These are phyloP conservation scores for Megacollybia marginata DNA, from an alignment of 768 basidiomycete genomes.

Conservation along the genomic window DNA sequence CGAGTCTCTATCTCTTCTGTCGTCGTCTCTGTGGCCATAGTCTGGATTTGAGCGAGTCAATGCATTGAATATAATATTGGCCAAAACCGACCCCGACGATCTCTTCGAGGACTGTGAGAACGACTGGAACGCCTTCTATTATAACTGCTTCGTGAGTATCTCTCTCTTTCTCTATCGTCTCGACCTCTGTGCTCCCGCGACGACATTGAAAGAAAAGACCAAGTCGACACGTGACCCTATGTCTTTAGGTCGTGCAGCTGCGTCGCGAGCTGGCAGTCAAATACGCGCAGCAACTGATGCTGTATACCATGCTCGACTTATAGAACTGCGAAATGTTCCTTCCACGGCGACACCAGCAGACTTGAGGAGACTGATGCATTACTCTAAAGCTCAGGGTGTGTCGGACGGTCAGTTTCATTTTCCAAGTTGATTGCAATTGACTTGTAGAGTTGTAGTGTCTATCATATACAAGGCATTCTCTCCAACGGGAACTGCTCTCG, in stretches of 20 bases:
- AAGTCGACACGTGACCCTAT: constrained; percentile 1
- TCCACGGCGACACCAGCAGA: constrained; percentile 47
- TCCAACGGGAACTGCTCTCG: constrained; percentile 50
- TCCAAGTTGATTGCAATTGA: background rate
- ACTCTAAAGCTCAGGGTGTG: constrained; percentile 37
- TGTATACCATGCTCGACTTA: constrained; percentile 5
- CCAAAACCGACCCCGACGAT: constrained; percentile 22
- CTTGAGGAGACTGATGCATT: constrained; percentile 36
- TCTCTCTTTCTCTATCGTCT: constrained; percentile 50
- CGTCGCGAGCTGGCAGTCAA: no score
- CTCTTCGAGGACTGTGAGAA: constrained; percentile 26
- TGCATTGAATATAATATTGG: no score
- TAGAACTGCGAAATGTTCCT: constrained; percentile 44
- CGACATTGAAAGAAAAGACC: constrained; percentile 34
- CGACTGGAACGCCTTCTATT: constrained; percentile 35
- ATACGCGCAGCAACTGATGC: no score
- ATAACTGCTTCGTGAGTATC: constrained; percentile 31
- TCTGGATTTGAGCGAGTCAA: background rate
- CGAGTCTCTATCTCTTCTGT: constrained; percentile 27
- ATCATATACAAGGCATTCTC: constrained; percentile 39
- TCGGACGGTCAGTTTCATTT: constrained; percentile 28
- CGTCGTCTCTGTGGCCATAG: constrained; percentile 30
- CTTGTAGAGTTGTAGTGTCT: background rate
- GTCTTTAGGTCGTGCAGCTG: background rate
- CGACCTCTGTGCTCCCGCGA: constrained; percentile 57